Conservation (phyloP, 768 basidiomycete genomes). For the Boletus fagicola region DNA sequence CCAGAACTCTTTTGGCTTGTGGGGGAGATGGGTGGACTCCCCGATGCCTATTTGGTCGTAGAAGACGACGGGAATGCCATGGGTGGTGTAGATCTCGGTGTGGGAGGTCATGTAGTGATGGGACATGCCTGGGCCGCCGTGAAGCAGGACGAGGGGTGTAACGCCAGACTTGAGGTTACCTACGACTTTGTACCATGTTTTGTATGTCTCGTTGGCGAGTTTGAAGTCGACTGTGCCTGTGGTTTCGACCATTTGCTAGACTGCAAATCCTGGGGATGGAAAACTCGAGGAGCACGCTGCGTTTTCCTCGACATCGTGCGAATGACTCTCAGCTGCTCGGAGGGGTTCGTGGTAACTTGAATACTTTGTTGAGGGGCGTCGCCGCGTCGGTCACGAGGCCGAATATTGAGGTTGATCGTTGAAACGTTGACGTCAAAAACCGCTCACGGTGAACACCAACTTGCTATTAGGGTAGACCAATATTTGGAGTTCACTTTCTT, state of each 20-base stretch:
- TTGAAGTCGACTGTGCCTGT: constrained; percentile 18
- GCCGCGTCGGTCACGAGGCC: no score
- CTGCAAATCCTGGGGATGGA: no score
- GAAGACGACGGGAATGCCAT: constrained; percentile 41
- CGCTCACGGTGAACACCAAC: no score
- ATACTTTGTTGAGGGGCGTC: no score
- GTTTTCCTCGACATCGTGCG: no score
- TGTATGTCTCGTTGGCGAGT: constrained; percentile 24
- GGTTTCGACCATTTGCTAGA: constrained; percentile 11
- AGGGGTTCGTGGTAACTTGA: no score
- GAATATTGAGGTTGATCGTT: no score
- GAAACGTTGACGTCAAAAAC: no score
- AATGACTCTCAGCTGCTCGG: no score
- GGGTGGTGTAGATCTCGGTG: constrained; percentile 28
- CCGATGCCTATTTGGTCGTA: constrained; percentile 50
- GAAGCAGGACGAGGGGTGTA: constrained; percentile 36
- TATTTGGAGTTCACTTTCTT: no score
- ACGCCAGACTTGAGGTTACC: constrained; percentile 34
- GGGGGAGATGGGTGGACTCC: constrained; percentile 41
- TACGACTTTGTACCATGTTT: constrained; percentile 44
- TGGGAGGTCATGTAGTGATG: constrained; percentile 37
- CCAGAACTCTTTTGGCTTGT: constrained; percentile 40
- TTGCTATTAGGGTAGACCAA: no score
- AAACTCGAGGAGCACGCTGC: no score
- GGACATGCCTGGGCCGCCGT: constrained; percentile 41